Evolutionary conservation across 805 yeast genomes (phyloP).

Genomic region (Saturnispora zaruensis): DNA sequence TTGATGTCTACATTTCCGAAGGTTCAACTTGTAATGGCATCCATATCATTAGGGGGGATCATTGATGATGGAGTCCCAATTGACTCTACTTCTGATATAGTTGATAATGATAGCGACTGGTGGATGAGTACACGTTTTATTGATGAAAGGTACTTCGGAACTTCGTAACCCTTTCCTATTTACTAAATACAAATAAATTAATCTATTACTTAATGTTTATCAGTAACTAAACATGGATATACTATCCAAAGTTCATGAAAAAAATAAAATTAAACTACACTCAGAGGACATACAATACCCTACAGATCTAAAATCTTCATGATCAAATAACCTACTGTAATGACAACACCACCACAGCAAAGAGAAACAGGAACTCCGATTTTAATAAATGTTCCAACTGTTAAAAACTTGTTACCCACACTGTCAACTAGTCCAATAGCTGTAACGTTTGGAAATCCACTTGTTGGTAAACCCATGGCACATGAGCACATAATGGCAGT

Average conservation of each 20-base stretch:
- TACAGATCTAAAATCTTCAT: slow-evolving; percentile 53
- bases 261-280: neutral
- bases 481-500: slow-evolving; percentile 71
- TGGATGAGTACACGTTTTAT: slow-evolving; percentile 62
- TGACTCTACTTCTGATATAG: neutral
- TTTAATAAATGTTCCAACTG: slow-evolving; percentile 77
- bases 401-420: slow-evolving; percentile 80
- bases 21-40: slow-evolving; percentile 63
- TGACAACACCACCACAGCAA: slow-evolving; percentile 60
- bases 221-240: neutral
- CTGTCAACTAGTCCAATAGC: slow-evolving; percentile 94
- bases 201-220: neutral
- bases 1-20: slow-evolving; percentile 65
- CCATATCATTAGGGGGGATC: slow-evolving; percentile 27
- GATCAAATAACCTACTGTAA: slow-evolving; percentile 70
- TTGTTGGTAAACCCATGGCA: slow-evolving; percentile 97
- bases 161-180: slow-evolving; percentile 23
- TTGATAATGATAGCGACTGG: slow-evolving; percentile 32
- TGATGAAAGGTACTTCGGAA: slow-evolving; percentile 74
- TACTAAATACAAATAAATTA: neutral
- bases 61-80: slow-evolving; percentile 25
- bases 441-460: slow-evolving; percentile 96
- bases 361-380: slow-evolving; percentile 87
- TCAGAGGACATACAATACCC: neutral
- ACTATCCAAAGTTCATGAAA: neutral